These are phyloP conservation scores for Beauveria pseudobassiana DNA, from an alignment of 2,329 filamentous ascomycete genomes.

Conservation along the genomic window DNA sequence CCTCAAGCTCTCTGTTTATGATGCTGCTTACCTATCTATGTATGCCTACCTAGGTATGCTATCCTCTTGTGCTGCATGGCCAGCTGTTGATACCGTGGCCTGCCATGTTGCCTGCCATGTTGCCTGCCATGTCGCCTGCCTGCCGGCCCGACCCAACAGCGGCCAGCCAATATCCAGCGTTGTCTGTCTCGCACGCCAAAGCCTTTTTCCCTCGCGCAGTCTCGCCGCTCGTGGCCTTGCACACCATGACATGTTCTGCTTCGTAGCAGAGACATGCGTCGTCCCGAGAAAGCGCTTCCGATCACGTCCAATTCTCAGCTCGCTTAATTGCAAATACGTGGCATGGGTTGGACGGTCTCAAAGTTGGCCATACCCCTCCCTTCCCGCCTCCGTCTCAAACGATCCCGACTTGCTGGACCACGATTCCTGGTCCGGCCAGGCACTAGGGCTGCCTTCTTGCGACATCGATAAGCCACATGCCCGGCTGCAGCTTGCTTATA, in stretches of 20 bases:
- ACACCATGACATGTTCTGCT: neutral
- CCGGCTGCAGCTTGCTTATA: neutral
- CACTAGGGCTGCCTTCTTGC: neutral
- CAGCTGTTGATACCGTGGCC: neutral
- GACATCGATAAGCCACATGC: conserved; percentile 1
- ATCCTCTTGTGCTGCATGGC: neutral
- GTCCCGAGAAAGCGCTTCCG: neutral
- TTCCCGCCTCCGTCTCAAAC: neutral
- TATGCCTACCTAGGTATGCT: neutral
- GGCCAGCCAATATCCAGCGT: neutral
- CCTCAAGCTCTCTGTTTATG: neutral
- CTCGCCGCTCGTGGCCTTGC: neutral
- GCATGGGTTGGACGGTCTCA: neutral
- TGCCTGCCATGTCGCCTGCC: neutral
- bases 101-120: too few relatives aligned
- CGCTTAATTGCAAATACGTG: neutral
- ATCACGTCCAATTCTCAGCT: neutral
- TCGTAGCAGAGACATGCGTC: neutral
- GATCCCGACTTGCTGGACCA: conserved; percentile 4
- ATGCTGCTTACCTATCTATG: neutral
- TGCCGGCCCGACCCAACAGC: neutral
- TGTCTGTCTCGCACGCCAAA: neutral
- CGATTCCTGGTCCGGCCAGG: neutral
- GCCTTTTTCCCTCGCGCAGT: neutral
- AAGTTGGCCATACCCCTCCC: neutral